These are phyloP conservation scores for Fusarium albidum DNA, from an alignment of 2,329 filamentous ascomycete genomes.

Conservation along the genomic window DNA sequence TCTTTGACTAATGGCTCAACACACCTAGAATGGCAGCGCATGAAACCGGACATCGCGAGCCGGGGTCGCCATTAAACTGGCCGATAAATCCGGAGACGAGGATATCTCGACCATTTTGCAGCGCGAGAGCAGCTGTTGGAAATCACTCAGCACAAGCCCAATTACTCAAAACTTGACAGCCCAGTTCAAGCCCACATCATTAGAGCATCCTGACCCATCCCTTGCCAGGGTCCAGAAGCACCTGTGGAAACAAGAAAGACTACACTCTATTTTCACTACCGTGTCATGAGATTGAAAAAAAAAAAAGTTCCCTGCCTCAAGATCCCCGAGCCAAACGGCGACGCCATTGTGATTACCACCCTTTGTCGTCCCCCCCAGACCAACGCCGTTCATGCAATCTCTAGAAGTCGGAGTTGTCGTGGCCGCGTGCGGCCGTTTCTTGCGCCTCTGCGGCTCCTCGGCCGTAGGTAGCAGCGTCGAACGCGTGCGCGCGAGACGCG, in stretches of 20 bases:
- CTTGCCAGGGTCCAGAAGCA: constrained; percentile 9
- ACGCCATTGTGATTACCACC: constrained; percentile 41
- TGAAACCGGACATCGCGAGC: constrained; percentile 1
- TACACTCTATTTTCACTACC: constrained; percentile 38
- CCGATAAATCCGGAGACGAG: constrained; percentile 5
- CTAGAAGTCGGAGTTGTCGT: constrained; percentile 35
- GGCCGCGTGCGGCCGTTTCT: constrained; percentile 25
- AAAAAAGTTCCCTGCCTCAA: constrained; percentile 19
- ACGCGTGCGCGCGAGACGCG: constrained; percentile 9
- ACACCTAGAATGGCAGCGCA: neutral
- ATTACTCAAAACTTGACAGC: too few species aligned
- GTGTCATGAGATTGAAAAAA: constrained; percentile 27
- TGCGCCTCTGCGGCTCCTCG: constrained; percentile 27
- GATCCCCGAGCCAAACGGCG: constrained; percentile 38
- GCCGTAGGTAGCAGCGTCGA: constrained; percentile 28
- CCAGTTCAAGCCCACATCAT: neutral
- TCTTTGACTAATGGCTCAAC: neutral
- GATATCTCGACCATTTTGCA: neutral
- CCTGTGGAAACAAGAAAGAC: constrained; percentile 17
- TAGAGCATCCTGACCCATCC: constrained; percentile 10
- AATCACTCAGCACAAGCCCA: too few species aligned
- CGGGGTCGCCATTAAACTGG: neutral
- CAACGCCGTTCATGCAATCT: constrained; percentile 45
- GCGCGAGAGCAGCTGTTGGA: too few species aligned
- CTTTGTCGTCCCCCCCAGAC: constrained; percentile 35